Conservation (phyloP, 2,329 filamentous ascomycete species). For the Neonectria hederae region DNA sequence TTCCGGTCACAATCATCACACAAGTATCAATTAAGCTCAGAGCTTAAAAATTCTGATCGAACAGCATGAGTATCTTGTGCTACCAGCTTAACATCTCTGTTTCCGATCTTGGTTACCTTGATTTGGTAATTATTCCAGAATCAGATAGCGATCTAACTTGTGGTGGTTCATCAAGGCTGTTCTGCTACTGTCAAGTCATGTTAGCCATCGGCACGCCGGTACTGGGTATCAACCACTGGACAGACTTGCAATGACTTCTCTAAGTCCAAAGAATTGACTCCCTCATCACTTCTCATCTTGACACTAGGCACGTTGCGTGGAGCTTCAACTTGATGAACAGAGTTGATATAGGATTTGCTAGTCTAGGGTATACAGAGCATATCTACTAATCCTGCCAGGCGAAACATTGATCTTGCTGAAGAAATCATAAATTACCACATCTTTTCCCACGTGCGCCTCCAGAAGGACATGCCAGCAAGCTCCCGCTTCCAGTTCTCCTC, state of each 20-base stretch:
- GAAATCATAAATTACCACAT: conserved; percentile 46
- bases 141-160: not conserved
- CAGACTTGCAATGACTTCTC: not conserved
- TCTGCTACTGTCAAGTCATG: no score
- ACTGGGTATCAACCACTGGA: not conserved
- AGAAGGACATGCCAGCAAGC: conserved; percentile 49
- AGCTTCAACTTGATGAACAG: conserved; percentile 1
- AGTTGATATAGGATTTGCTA: conserved; percentile 9
- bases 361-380: conserved; percentile 10
- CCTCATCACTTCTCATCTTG: not conserved
- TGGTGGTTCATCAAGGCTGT: no score
- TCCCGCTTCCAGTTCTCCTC: conserved; percentile 54
- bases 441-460: conserved; percentile 50
- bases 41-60: not conserved
- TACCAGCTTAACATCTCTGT: not conserved
- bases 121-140: not conserved
- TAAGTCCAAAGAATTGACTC: not conserved
- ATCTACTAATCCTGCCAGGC: conserved; percentile 1
- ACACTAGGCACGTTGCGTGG: not conserved
- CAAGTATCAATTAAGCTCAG: not conserved
- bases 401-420: not conserved
- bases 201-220: no score
- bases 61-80: not conserved
- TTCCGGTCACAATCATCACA: not conserved
- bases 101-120: not conserved